Evolutionary conservation across 2,329 filamentous ascomycete species (phyloP), one percentile per base, ranked within the genome.

Genomic region (Aspergillus tanneri): DNA sequence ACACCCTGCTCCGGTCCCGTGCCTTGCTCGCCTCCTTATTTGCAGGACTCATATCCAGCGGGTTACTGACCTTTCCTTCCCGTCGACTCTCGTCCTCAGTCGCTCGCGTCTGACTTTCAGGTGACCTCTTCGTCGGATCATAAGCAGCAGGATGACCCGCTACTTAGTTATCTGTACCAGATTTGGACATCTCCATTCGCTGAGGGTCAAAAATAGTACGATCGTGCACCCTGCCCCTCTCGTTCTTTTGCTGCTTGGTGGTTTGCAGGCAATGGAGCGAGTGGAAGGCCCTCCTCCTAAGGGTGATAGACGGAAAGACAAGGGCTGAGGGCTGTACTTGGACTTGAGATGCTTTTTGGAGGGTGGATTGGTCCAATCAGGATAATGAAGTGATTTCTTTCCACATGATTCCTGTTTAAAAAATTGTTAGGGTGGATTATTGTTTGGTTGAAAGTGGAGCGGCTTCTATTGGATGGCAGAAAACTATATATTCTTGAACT

Each of bases 141-240:
- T 88, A 95, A 1, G 90, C 85, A 0, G 84, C 78, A 34, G 84
- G 76, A 47, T 79, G 73, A 23, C 77, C 72, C 0, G 78, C 76
- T 0, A 84, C 78, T 10, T 80, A 76, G 37, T 84, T 73, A 56
- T 84, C 88, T 0, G 81, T 81, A 3, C 82, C 86, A 41, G 82
- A 83, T 63, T 85, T 82, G 48, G 82, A 81, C 69, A 85, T 82
- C 64, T 95, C 88, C 45, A 78, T 82, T 2, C 79, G 70, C 25
- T 81, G 76, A 0, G 86, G 83, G 49, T 86, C 81, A 25, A 95
- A 77, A 2, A 77, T 77, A 54, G 85, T 78, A 43, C 82, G 79
- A 62, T 85, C 77, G 9, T 57, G 44, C 21, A 35, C 37, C 32
- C 44, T 34, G 34, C 46, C 39, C 25, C 49, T 41, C 39, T 44